These are phyloP conservation scores for Yarrowia porcina DNA, from an alignment of 805 yeast species.

Conservation along the genomic window DNA sequence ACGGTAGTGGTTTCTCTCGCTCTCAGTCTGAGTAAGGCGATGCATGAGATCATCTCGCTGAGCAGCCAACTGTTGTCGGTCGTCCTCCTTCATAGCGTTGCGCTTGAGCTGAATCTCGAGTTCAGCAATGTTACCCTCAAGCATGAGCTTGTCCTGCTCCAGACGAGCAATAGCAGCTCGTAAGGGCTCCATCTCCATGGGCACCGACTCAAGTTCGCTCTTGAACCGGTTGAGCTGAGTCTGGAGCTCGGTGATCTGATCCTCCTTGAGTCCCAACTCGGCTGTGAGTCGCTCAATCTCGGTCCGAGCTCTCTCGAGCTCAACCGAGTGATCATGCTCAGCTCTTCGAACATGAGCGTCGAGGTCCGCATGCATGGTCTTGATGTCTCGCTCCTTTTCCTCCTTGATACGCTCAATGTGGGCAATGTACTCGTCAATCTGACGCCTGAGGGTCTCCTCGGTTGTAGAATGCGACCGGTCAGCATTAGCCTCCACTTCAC, in stretches of 20 bases:
- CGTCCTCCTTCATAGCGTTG: not conserved
- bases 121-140: slow-evolving; percentile 1
- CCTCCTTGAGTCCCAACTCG: not conserved
- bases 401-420: slow-evolving; percentile 3
- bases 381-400: slow-evolving; percentile 13
- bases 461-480: not conserved
- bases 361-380: slow-evolving; percentile 11
- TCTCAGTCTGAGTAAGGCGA: not conserved
- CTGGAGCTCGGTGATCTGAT: not conserved
- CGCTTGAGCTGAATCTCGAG: slow-evolving; percentile 3
- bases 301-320: not conserved
- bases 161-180: slow-evolving; percentile 12
- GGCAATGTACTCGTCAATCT: slow-evolving; percentile 7
- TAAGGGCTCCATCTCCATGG: slow-evolving; percentile 16
- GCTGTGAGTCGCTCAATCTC: not conserved
- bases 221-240: not conserved
- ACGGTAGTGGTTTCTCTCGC: slow-evolving; percentile 6
- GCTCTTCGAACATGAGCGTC: slow-evolving; percentile 8
- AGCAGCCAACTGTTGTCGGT: slow-evolving; percentile 1
- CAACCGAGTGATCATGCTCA: slow-evolving; percentile 6
- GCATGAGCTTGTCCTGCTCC: slow-evolving; percentile 4
- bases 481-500: not conserved
- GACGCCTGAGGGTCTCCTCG: slow-evolving; percentile 1
- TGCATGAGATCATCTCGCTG: slow-evolving; percentile 19
- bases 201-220: not conserved